Evolutionary conservation across 2,329 filamentous ascomycete species (phyloP).

Genomic region (Aspergillus pseudotamarii): DNA sequence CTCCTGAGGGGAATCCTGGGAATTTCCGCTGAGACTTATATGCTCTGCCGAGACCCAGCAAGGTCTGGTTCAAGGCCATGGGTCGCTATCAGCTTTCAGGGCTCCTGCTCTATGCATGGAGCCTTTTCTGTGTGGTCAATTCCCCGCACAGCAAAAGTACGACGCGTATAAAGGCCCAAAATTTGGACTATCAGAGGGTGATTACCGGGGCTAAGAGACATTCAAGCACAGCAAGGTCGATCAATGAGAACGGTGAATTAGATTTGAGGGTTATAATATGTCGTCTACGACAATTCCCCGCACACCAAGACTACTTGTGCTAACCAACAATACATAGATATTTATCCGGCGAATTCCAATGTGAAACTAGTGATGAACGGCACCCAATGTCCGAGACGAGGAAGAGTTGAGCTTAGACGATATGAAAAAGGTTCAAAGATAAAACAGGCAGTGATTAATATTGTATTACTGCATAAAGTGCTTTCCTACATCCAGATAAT

Average conservation of each 20-base stretch:
- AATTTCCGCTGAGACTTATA: background rate
- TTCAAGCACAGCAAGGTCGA: background rate
- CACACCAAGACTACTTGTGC: background rate
- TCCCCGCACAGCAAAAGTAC: constrained; percentile 1
- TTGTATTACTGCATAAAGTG: background rate
- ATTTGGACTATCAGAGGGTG: background rate
- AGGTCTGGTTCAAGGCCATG: background rate
- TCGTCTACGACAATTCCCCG: background rate
- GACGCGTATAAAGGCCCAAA: background rate
- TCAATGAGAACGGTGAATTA: background rate
- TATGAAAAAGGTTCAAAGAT: background rate
- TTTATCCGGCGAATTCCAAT: background rate
- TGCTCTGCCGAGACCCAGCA: background rate
- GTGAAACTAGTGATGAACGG: background rate
- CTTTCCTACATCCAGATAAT: background rate
- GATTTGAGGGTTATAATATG: background rate
- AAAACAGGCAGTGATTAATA: too few relatives aligned
- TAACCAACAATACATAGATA: background rate
- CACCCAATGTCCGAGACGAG: background rate
- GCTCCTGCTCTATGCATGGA: background rate
- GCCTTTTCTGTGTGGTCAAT: background rate
- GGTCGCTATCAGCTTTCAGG: background rate
- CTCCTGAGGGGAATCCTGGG: background rate
- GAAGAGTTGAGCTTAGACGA: background rate
- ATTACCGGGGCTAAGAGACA: background rate